These are phyloP conservation scores for Melampsora larici-populina DNA, from an alignment of 1,284 basidiomycete species.

Conservation along the genomic window DNA sequence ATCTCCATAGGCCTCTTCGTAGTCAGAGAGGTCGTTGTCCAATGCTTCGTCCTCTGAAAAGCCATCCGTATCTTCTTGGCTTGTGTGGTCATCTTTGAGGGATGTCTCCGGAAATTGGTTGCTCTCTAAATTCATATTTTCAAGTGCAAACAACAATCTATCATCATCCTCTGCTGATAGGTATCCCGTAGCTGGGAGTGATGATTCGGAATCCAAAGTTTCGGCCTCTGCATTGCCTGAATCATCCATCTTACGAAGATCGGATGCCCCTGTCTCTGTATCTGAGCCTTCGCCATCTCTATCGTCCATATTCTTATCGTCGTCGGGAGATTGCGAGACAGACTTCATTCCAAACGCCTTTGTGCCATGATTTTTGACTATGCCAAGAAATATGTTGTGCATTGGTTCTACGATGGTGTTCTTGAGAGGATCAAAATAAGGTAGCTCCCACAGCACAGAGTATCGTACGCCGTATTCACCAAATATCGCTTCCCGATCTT, in stretches of 20 bases:
- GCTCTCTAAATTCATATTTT: neutral
- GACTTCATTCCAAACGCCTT: conserved; percentile 20
- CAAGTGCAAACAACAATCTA: neutral
- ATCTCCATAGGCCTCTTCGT: neutral
- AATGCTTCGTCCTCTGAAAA: neutral
- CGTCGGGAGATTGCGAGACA: neutral
- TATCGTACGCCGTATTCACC: conserved; percentile 21
- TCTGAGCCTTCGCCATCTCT: neutral
- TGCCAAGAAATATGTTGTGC: conserved; percentile 37
- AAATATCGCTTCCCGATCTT: conserved; percentile 4
- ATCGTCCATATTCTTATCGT: neutral
- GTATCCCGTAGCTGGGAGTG: neutral
- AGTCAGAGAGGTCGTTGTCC: neutral
- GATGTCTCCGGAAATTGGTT: neutral
- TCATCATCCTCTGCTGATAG: neutral
- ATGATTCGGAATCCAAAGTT: neutral
- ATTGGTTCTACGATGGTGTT: conserved; percentile 26
- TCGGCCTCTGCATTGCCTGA: neutral
- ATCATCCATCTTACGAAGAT: neutral
- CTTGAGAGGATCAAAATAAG: conserved; percentile 14
- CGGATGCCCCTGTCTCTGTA: neutral
- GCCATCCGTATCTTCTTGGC: neutral
- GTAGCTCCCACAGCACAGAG: conserved; percentile 17
- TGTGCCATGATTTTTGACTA: conserved; percentile 18
- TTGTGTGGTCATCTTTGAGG: neutral